Evolutionary conservation across 2,329 filamentous ascomycete species (phyloP).

Genomic region (Fusarium napiforme): DNA sequence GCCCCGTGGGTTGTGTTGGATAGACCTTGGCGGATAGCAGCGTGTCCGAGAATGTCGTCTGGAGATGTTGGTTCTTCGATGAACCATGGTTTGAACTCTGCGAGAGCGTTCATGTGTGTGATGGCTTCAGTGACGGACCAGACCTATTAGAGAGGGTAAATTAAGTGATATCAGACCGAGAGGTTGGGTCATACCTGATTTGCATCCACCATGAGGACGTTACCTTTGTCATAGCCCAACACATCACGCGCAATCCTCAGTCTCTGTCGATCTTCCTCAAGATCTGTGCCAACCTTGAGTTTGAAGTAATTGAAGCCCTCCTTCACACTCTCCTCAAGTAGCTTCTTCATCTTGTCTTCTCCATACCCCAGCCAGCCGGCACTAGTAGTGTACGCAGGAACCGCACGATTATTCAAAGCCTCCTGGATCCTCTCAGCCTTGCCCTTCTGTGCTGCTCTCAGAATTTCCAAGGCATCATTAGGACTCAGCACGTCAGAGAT

Average conservation of each 20-base stretch:
- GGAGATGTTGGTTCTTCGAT: conserved; percentile 94
- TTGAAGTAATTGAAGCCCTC: neutral
- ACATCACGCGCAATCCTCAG: neutral
- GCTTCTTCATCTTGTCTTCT: neutral
- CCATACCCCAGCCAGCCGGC: neutral
- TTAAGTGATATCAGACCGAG: no score
- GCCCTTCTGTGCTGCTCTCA: neutral
- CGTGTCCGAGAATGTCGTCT: conserved; percentile 89
- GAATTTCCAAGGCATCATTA: neutral
- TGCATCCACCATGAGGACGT: neutral
- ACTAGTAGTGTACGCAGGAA: neutral
- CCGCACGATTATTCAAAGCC: neutral
- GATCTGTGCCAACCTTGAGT: neutral
- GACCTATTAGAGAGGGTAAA: no score
- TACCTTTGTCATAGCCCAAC: neutral
- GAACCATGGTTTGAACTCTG: conserved; percentile 91
- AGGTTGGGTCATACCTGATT: neutral
- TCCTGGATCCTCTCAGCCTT: neutral
- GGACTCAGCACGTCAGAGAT: conserved; percentile 74
- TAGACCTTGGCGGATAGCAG: conserved; percentile 76
- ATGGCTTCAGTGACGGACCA: conserved; percentile 93
- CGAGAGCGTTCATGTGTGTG: conserved; percentile 83
- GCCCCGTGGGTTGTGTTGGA: neutral
- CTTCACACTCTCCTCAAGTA: neutral
- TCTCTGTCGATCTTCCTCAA: neutral